Base-by-base conservation (phyloP, 2,329 filamentous ascomycete genomes). In the Didymosphaeria variabile region DNA sequence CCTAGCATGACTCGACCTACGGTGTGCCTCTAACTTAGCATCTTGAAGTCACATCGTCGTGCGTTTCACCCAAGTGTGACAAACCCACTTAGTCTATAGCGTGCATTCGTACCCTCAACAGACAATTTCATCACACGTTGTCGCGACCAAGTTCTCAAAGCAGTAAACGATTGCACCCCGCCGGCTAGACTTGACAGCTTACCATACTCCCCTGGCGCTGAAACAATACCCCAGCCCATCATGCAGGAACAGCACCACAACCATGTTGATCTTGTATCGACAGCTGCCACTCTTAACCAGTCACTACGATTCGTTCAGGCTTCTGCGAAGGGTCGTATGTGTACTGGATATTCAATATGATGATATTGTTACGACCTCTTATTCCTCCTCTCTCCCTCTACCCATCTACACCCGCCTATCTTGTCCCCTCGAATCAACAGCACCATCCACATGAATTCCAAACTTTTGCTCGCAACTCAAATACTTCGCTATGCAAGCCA, bases 401-500 rank as follows among this genome's bases (percentile, higher is more conserved):
- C 26, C 17, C 45, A 44, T 40, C 38, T 17, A 23, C 31, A 23
- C 32, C 53, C 42, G 26, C 17, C 17, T 40, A 29, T 40, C 36
- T 26, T 23, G 34, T 8, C 5, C 46, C 26, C 29, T 50, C 29
- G 15, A 19, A 9, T 19, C 29, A 32, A 31, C n/a, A n/a, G 7
- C 29, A 32, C 46, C 26, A 40, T 40, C 38, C 38, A n/a, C 38
- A 40, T 8, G 38, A 42, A 53, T 19, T 29, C 45, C 44, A 31
- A 58, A 51, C 23, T 53, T 53, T 58, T 51, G n/a, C 32, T 31
- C 26, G 32, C 19, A 12, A 52, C 12, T 6, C 21, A 44, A 44
- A 46, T n/a, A 58, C 49, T 42, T 45, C 47, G 40, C 40, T 55
- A 47, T 55, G 53, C 53, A 55, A 55, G 29, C 31, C 29, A 26